Base-by-base conservation (phyloP, 2,329 filamentous ascomycete genomes). In the Alternaria viburni region DNA sequence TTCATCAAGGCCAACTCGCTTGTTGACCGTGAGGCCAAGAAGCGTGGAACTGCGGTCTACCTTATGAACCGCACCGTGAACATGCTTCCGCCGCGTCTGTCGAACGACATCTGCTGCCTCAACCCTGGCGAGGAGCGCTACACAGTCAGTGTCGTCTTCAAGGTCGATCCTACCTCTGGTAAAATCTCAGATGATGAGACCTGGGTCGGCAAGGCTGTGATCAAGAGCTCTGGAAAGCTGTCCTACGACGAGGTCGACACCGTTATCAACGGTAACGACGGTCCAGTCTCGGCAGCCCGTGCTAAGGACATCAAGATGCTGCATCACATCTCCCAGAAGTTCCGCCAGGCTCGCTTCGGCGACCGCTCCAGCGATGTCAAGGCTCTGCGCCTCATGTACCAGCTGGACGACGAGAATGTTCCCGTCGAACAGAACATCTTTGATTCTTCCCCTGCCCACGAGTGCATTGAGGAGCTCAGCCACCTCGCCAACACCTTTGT, bases 351-450 rank as follows among this genome's bases (percentile, higher is more conserved):
- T 54, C 91, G 96, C 63, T 91, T 97, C 62, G 92, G 91, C 60
- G 90, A 93, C 56, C 91, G 91, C 36, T 89, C 89, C 46, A 89
- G 91, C 68, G 89, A 91, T 12, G 92, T 97, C 72, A 91, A 94
- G 32, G 90, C 95, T 44, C 88, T 99, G 56, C 91, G 96, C 61
- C 87, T 99, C 50, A 85, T 98, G 65, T 93, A 97, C 81, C 94
- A 97, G 82, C 87, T 98, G 44, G 96, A 99, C 72, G 96, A 99
- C 72, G 96, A 99, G 85, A 98, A 98, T 80, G 93, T 97, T 57
- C 96, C 95, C 3, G 94, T 98, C 44, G 93, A 97, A 83, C 89
- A 93, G 79, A 99, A 98, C 83, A 92, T 99, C 68, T 99, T 98
- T 76, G 91, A 97, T 79, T 95, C 93, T 28, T 93, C 93, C 12